Conservation (phyloP, 2,329 filamentous ascomycete species). For the Apiospora pterosperma region DNA sequence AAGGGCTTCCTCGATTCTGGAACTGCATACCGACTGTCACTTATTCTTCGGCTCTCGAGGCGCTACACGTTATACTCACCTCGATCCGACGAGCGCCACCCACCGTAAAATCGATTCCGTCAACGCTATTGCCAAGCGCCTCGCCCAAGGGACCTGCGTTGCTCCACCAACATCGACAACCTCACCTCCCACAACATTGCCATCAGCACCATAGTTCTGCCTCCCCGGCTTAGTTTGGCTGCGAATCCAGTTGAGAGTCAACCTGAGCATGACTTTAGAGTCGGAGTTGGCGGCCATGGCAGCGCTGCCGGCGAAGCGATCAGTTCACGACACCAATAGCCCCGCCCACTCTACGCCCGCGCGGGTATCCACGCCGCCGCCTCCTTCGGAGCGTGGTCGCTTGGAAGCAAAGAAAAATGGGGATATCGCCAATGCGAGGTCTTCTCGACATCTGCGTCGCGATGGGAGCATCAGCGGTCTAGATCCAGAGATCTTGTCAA, state of each 20-base stretch:
- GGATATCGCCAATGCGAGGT: slow-evolving; percentile 31
- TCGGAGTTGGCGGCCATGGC: background rate
- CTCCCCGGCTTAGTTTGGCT: background rate
- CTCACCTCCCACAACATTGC: background rate
- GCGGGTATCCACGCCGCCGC: slow-evolving; percentile 42
- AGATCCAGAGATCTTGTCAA: slow-evolving; percentile 48
- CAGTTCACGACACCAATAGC: slow-evolving; percentile 30
- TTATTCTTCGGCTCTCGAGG: background rate
- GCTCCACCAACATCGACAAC: background rate
- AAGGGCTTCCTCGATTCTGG: background rate
- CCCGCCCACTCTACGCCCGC: slow-evolving; percentile 30
- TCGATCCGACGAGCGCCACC: background rate
- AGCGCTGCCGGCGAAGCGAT: slow-evolving; percentile 19
- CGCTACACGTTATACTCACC: background rate
- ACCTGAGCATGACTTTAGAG: background rate
- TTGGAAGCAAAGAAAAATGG: slow-evolving; percentile 38
- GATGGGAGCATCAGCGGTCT: slow-evolving; percentile 35
- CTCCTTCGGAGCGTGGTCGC: slow-evolving; percentile 39
- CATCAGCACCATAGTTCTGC: background rate
- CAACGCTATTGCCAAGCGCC: slow-evolving; percentile 2
- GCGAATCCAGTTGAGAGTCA: background rate
- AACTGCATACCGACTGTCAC: background rate
- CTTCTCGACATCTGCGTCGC: slow-evolving; percentile 30
- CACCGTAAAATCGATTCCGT: background rate
- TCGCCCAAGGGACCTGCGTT: background rate